These are phyloP conservation scores for Bryum argenteum DNA, from an alignment of 225 moss, liverwort and hornwort species.

Conservation along the genomic window DNA sequence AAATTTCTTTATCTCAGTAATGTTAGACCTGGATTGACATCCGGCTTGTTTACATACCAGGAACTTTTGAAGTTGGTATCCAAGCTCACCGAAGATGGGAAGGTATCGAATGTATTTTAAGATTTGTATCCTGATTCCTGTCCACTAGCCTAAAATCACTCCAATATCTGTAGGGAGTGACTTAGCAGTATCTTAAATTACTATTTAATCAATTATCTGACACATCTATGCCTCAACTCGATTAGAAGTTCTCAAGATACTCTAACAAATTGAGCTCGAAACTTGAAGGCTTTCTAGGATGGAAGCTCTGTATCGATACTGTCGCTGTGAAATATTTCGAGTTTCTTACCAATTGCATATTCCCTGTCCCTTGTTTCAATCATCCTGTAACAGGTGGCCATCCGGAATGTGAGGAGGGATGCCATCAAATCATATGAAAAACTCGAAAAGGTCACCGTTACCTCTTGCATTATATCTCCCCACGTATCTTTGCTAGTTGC, in stretches of 20 bases:
- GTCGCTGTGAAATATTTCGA: not conserved
- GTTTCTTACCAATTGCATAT: not conserved
- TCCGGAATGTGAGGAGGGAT: slow-evolving; percentile 96
- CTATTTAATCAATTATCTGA: not conserved
- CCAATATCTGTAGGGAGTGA: not conserved
- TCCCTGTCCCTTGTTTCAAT: slow-evolving; percentile 11
- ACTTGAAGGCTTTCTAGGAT: not conserved
- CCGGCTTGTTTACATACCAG: slow-evolving; percentile 39
- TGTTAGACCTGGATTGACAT: slow-evolving; percentile 13
- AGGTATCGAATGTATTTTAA: slow-evolving; percentile 33
- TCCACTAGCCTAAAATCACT: not conserved
- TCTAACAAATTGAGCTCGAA: not conserved
- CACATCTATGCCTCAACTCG: not conserved
- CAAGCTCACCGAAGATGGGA: slow-evolving; percentile 72
- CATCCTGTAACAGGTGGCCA: slow-evolving; percentile 66
- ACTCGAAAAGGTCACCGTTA: slow-evolving; percentile 73
- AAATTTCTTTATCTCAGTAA: not conserved
- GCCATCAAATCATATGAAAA: slow-evolving; percentile 89
- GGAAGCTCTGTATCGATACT: not conserved
- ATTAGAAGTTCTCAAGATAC: not conserved
- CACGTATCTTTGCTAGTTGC: not conserved
- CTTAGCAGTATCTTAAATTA: not conserved
- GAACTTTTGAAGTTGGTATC: slow-evolving; percentile 90
- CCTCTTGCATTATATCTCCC: not conserved
- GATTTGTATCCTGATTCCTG: not conserved